phyloP scores from a whole-genome alignment of 129 eudicot genomes.

The Flaveria brownii region DNA sequence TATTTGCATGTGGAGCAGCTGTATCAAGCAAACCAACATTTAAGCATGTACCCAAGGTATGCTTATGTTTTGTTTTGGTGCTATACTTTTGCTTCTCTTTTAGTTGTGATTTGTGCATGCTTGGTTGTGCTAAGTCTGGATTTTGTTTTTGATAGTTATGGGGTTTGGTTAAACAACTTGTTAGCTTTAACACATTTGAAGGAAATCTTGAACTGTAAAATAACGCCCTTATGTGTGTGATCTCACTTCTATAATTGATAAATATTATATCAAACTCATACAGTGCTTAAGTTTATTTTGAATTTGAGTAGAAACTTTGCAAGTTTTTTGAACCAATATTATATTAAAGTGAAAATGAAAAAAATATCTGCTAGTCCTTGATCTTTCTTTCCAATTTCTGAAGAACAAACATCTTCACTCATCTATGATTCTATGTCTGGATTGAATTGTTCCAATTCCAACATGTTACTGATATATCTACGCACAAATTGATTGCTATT shows the following conservation, averaged over 20 bases:
- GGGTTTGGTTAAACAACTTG: slow-evolving; percentile 1
- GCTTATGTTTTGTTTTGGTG: slow-evolving; percentile 4
- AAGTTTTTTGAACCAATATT: no score
- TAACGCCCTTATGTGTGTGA: background rate
- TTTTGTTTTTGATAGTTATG: background rate
- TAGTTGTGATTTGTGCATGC: slow-evolving; percentile 3
- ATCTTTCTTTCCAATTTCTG: slow-evolving; percentile 15
- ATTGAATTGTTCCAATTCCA: slow-evolving; percentile 10
- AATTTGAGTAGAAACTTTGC: background rate
- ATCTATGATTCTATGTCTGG: background rate
- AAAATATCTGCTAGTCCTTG: slow-evolving; percentile 2
- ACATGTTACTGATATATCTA: slow-evolving; percentile 17
- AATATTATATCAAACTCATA: slow-evolving; percentile 10
- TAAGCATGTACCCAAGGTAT: slow-evolving; percentile 96
- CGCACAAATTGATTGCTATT: background rate
- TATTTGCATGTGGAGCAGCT: slow-evolving; percentile 43
- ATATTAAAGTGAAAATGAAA: background rate
- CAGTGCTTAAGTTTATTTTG: background rate
- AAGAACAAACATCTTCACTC: slow-evolving; percentile 3
- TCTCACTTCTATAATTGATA: slow-evolving; percentile 10
- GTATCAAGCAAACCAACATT: slow-evolving; percentile 55
- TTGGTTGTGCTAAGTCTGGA: slow-evolving; percentile 4
- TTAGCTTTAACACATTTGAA: background rate
- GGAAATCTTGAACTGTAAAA: background rate
- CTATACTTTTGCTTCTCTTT: slow-evolving; percentile 16